Evolutionary conservation across 345 rosid genomes (phyloP).

Genomic region (Clarkia xantiana): DNA sequence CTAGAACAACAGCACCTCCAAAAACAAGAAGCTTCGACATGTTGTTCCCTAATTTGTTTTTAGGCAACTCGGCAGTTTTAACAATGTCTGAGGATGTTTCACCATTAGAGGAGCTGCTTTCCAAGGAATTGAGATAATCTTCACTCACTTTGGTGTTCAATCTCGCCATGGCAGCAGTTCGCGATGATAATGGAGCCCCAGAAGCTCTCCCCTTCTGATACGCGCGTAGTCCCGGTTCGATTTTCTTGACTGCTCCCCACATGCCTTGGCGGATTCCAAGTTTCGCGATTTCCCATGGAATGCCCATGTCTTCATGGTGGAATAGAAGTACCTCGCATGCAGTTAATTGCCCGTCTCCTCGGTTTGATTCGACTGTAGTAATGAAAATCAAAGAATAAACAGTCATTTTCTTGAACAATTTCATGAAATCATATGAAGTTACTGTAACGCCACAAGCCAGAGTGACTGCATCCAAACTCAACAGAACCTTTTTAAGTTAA

Average conservation of each 20-base stretch:
- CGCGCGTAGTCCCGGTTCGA: conserved; percentile 70
- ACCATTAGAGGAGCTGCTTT: conserved; percentile 14
- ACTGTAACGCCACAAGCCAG: no score
- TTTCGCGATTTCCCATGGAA: conserved; percentile 94
- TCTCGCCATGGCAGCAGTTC: conserved; percentile 61
- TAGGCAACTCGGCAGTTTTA: conserved; percentile 16
- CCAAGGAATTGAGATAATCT: conserved; percentile 46
- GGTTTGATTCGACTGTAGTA: conserved; percentile 71
- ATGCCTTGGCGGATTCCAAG: conserved; percentile 91
- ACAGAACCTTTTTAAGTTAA: no score
- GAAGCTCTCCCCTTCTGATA: conserved; percentile 60
- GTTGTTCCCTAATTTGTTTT: conserved; percentile 36
- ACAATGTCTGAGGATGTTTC: conserved; percentile 14
- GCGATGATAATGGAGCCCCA: conserved; percentile 43
- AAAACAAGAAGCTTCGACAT: conserved; percentile 54
- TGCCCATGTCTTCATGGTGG: conserved; percentile 97
- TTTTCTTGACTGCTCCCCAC: conserved; percentile 99
- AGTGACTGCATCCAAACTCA: no score
- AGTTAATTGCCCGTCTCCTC: conserved; percentile 70
- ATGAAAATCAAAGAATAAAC: conserved; percentile 2
- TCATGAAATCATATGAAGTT: no score
- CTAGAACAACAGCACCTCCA: conserved; percentile 78
- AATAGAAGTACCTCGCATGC: conserved; percentile 83
- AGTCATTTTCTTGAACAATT: not conserved
- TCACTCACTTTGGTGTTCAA: conserved; percentile 68